Percentiles rank a stretch among this genome's conserved stretches.
Evolutionary conservation across 2,329 filamentous ascomycete genomes (phyloP).

Genomic region (Leptoxyphium fumago): DNA sequence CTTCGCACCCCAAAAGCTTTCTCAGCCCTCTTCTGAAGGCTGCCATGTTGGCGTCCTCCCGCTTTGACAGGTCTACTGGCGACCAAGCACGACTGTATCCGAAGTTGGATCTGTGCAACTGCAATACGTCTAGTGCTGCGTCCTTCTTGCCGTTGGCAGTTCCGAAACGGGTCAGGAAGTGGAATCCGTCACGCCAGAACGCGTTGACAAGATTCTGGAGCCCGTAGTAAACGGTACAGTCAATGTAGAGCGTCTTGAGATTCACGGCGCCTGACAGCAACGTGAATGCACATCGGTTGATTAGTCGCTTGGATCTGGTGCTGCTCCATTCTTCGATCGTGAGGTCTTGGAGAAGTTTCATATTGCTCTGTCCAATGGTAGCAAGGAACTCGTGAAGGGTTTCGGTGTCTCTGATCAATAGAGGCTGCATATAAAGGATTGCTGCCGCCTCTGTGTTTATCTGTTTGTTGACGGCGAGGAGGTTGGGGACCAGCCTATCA

Average conservation of each 20-base stretch:
- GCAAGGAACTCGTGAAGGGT: constrained; percentile 14
- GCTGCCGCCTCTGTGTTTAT: constrained; percentile 13
- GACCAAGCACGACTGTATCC: not conserved
- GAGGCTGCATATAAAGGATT: constrained; percentile 13
- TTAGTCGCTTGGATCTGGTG: constrained; percentile 5
- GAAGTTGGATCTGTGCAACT: not conserved
- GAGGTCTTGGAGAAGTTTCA: constrained; percentile 8
- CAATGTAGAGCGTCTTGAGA: constrained; percentile 11
- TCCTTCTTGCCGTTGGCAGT: constrained; percentile 11
- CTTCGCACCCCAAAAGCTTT: not conserved
- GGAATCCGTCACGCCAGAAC: constrained; percentile 12
- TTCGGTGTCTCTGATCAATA: constrained; percentile 10
- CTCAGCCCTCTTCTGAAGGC: not conserved
- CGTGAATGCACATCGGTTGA: constrained; percentile 12
- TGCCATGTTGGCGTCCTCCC: not conserved
- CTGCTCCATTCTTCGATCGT: constrained; percentile 10
- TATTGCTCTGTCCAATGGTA: constrained; percentile 13
- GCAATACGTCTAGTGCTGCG: constrained; percentile 13
- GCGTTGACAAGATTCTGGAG: constrained; percentile 6
- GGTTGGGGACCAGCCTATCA: constrained; percentile 6
- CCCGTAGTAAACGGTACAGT: constrained; percentile 9
- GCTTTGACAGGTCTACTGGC: too few species aligned
- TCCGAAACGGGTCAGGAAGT: constrained; percentile 14
- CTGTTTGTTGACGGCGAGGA: constrained; percentile 15
- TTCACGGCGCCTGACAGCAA: constrained; percentile 13